Evolutionary conservation across 345 rosid genomes (phyloP).

Genomic region (Dipteronia sinensis): DNA sequence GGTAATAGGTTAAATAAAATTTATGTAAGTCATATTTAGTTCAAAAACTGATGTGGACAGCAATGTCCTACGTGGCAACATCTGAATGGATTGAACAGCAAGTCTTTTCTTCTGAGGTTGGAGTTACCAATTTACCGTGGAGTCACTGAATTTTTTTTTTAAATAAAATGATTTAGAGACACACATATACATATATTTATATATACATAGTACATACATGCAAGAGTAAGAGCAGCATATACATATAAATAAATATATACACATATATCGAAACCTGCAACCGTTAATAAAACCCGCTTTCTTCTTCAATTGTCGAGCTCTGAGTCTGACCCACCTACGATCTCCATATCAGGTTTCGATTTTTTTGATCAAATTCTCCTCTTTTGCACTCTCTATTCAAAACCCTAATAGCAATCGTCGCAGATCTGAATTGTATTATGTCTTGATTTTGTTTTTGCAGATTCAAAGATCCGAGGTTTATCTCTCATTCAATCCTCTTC

Average conservation of each 20-base stretch:
- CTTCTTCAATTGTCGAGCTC: neutral
- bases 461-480: slow-evolving; percentile 16
- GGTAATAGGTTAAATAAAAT: too few species aligned
- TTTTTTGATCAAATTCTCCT: neutral
- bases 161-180: too few species aligned
- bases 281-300: slow-evolving; percentile 8
- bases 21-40: neutral
- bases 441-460: neutral
- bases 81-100: neutral
- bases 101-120: neutral
- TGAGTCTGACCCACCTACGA: neutral
- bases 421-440: slow-evolving; percentile 17
- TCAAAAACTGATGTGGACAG: neutral
- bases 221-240: neutral
- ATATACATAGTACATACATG: neutral
- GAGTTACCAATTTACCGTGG: neutral
- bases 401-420: slow-evolving; percentile 22
- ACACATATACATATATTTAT: too few species aligned
- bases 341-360: slow-evolving; percentile 6
- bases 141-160: too few species aligned
- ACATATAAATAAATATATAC: neutral
- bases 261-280: neutral
- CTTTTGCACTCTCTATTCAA: neutral
- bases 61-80: neutral
- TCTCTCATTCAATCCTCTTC: neutral